Evolutionary conservation across 2,329 filamentous ascomycete species (phyloP), one percentile per base, ranked within the genome.

Genomic region (Pleomassaria siparia): DNA sequence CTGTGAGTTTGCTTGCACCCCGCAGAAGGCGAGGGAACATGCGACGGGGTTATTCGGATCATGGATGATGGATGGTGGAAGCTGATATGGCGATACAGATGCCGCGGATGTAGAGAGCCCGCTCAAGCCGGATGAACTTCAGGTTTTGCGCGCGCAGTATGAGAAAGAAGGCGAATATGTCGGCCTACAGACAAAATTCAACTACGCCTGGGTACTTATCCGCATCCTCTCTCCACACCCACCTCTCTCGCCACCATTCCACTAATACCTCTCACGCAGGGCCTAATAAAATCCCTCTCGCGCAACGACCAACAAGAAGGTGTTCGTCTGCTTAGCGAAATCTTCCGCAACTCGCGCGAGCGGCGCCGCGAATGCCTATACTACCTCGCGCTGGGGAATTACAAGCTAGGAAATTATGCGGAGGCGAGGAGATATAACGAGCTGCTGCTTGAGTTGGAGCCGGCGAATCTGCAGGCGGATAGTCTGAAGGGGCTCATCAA

Each of bases 121-220:
- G 59, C 82, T 99, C 54, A 95, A 94, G 75, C 84, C 89, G 47
- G 88, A 89, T 42, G 94, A 99, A 74, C 86, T 99, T 51, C 86
- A 91, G 72, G 94, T 97, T 54, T 81, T 99, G 44, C 89, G 92
- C 56, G 80, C 89, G 51, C 94, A 99, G 72, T 99, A 94, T 71
- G 92, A 97, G 70, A 96, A 96, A 70, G 94, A 99, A 76, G 94
- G 92, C 59, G 89, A 95, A 64, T 95, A 95, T 78, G 92, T 96
- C 51, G 91, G 92, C 50, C 83, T 99, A 32, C 94, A 99, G 74
- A 99, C 94, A 53, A 97, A 97, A 72, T 99, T 99, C 83, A 99
- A 99, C 84, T 97, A 92, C 73, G 92, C 94, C 69, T 99, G 94
- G 94, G 91, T 95, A n/a, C n/a, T n/a, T n/a, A n/a, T n/a, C n/a